Conservation (phyloP, 2,329 filamentous ascomycete species). For the Pseudogymnoascus sp. region DNA sequence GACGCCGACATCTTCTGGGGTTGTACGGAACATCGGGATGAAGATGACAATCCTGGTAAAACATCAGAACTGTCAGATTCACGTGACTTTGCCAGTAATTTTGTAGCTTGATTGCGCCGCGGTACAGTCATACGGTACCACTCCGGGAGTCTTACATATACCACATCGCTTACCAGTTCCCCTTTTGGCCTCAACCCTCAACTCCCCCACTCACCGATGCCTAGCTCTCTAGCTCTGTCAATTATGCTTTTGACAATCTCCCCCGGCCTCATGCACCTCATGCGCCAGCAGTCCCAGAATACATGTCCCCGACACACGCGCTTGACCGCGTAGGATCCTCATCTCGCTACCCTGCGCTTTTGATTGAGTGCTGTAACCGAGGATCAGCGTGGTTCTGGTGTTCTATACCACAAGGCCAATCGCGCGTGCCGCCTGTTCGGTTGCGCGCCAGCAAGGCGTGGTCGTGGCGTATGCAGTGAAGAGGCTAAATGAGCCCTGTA, state of each 20-base stretch:
- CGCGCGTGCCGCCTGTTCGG: not conserved
- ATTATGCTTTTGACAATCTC: not conserved
- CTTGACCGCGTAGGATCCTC: not conserved
- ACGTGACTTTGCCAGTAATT: not conserved
- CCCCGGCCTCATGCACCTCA: not conserved
- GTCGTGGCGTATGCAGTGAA: not conserved
- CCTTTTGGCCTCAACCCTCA: not conserved
- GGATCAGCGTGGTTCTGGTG: not conserved
- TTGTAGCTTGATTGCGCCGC: not conserved
- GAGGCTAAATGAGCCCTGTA: not conserved
- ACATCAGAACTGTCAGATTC: not conserved
- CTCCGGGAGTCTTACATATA: not conserved
- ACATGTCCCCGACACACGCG: not conserved
- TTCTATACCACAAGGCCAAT: not conserved
- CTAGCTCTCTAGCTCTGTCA: not conserved
- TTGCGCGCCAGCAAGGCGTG: not conserved
- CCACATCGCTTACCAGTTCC: slow-evolving; percentile 2
- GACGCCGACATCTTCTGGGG: not conserved
- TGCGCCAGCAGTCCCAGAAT: not conserved
- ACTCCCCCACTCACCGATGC: not conserved
- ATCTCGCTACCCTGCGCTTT: not conserved
- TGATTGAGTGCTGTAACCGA: slow-evolving; percentile 5
- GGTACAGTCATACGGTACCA: not conserved
- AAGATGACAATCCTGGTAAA: not conserved
- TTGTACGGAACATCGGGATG: not conserved